Conservation (phyloP, 2,329 filamentous ascomycete species). For the Clathrospora elynae region DNA sequence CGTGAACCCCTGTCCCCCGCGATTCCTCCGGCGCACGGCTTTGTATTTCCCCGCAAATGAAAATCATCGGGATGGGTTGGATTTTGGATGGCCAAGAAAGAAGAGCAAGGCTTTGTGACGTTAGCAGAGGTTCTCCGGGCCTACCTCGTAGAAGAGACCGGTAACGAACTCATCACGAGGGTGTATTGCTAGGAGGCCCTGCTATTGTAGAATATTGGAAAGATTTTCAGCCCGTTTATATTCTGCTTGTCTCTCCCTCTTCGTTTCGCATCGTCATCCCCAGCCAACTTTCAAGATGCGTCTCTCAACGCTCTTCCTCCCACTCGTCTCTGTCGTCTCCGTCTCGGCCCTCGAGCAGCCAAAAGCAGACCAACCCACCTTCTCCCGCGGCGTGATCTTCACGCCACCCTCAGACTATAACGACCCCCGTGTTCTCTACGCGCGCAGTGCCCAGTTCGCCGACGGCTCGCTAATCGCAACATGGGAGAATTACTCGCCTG, state of each 20-base stretch:
- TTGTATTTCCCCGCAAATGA: conserved; percentile 18
- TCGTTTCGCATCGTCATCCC: conserved; percentile 1
- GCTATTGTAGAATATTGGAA: too few species aligned
- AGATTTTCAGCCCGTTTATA: conserved; percentile 17
- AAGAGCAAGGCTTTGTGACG: not conserved
- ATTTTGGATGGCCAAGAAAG: too few species aligned
- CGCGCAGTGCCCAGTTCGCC: conserved; percentile 55
- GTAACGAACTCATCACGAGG: too few species aligned
- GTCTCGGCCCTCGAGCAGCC: conserved; percentile 32
- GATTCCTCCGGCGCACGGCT: conserved; percentile 15
- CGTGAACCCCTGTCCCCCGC: conserved; percentile 8
- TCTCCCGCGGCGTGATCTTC: conserved; percentile 49
- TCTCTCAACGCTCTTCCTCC: conserved; percentile 33
- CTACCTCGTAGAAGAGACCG: too few species aligned
- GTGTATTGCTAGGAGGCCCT: too few species aligned
- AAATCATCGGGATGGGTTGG: conserved; percentile 2
- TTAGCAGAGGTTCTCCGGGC: too few species aligned
- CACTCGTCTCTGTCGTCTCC: conserved; percentile 18
- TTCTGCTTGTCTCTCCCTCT: not conserved
- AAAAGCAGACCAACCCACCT: conserved; percentile 30
- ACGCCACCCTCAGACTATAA: conserved; percentile 52
- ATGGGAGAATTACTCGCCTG: conserved; percentile 61
- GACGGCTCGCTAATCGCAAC: conserved; percentile 56
- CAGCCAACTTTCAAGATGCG: conserved; percentile 36
- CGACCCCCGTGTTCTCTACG: conserved; percentile 58